Evolutionary conservation across 2,329 filamentous ascomycete genomes (phyloP).

Genomic region (Alternaria sp.): DNA sequence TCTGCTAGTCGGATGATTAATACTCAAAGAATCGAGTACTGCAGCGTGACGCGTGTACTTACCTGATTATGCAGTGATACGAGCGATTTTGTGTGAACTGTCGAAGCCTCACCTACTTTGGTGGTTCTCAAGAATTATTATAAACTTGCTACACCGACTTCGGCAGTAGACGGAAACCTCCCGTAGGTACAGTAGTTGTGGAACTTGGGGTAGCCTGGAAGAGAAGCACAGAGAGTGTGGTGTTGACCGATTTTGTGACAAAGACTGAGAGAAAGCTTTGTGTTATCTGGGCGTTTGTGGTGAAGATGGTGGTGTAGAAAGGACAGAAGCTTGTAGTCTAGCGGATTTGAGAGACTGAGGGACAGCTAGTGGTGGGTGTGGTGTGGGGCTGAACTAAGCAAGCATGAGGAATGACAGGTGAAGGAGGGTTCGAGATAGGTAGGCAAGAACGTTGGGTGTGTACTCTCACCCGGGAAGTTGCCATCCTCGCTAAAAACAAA

Average conservation of each 20-base stretch:
- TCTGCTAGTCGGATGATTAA: neutral
- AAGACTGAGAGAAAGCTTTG: neutral
- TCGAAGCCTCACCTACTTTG: neutral
- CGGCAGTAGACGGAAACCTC: too few species aligned
- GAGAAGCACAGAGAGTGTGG: neutral
- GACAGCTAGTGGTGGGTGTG: neutral
- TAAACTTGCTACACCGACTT: too few species aligned
- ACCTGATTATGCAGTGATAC: neutral
- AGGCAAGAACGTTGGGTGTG: conserved; percentile 5
- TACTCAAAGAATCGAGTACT: neutral
- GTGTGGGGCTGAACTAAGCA: neutral
- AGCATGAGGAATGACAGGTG: conserved; percentile 7
- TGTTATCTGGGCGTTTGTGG: neutral
- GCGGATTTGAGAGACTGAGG: neutral
- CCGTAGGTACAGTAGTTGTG: too few species aligned
- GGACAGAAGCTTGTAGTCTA: neutral
- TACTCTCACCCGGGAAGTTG: neutral
- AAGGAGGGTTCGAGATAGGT: neutral
- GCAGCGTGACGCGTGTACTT: neutral
- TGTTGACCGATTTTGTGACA: neutral
- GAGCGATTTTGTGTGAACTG: neutral
- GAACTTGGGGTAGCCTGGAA: neutral
- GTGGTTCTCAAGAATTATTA: too few species aligned
- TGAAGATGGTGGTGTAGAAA: neutral
- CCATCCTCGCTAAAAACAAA: neutral